Evolutionary conservation across 257 asterid species (phyloP).

Genomic region (Cruciata laevipes): DNA sequence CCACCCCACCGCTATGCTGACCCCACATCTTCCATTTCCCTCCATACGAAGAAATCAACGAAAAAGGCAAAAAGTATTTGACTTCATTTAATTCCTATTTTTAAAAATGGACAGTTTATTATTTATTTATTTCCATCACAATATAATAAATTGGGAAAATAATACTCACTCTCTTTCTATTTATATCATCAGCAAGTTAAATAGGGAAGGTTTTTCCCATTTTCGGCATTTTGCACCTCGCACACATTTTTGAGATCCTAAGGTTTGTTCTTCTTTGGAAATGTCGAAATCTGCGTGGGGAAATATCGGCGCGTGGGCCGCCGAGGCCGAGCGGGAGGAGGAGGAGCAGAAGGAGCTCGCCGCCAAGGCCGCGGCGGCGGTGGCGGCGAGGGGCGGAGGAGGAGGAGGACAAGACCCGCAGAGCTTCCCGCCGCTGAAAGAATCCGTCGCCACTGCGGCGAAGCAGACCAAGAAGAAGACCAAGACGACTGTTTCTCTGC

Average conservation of each 20-base stretch:
- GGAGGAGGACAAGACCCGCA: slow-evolving; percentile 25
- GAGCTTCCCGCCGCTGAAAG: slow-evolving; percentile 66
- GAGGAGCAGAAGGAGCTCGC: slow-evolving; percentile 69
- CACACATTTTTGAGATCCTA: slow-evolving; percentile 17
- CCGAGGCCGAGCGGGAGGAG: slow-evolving; percentile 86
- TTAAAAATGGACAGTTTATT: neutral
- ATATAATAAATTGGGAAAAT: neutral
- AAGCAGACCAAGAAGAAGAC: slow-evolving; percentile 84
- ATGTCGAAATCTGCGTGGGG: slow-evolving; percentile 98
- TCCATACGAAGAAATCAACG: neutral
- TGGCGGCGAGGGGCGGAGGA: slow-evolving; percentile 31
- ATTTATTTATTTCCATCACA: neutral
- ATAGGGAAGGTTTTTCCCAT: neutral
- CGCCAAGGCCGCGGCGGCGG: slow-evolving; percentile 43
- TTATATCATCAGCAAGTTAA: neutral
- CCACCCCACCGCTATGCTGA: neutral
- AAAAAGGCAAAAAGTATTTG: neutral
- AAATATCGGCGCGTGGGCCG: slow-evolving; percentile 91
- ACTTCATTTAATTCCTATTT: neutral
- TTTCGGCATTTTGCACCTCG: neutral
- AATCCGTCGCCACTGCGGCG: slow-evolving; percentile 34
- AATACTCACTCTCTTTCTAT: neutral
- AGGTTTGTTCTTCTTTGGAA: slow-evolving; percentile 12
- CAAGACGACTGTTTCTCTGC: slow-evolving; percentile 68
- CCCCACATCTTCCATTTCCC: neutral